These are phyloP conservation scores for Fonsecaea pedrosoi DNA, from an alignment of 2,329 filamentous ascomycete genomes.

Conservation along the genomic window DNA sequence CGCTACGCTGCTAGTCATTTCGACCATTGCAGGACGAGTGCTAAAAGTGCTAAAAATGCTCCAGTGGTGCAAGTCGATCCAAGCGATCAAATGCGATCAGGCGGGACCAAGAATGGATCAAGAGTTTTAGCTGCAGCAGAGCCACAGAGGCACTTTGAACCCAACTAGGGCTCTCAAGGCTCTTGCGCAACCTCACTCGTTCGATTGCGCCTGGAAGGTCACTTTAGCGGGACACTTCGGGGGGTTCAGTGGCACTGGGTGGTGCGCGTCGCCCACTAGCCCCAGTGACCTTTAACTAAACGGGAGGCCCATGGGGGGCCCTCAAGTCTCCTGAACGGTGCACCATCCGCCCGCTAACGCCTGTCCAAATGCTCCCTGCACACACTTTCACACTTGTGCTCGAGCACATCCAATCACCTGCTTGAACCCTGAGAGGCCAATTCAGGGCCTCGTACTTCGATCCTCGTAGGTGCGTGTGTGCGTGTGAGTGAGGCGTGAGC, in stretches of 20 bases:
- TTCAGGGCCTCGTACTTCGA: background rate
- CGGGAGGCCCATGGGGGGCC: slow-evolving; percentile 7
- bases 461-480: background rate
- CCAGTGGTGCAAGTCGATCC: slow-evolving; percentile 16
- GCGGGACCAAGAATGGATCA: slow-evolving; percentile 18
- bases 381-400: background rate
- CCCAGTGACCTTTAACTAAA: slow-evolving; percentile 15
- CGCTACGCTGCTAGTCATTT: slow-evolving; percentile 9
- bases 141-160: background rate
- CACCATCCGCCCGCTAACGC: background rate
- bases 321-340: slow-evolving; percentile 1
- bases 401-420: background rate
- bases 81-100: slow-evolving; percentile 10
- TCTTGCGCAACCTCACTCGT: slow-evolving; percentile 17
- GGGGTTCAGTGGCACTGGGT: too few relatives aligned
- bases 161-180: background rate
- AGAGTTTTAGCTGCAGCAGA: slow-evolving; percentile 16
- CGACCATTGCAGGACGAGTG: slow-evolving; percentile 11
- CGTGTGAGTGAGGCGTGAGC: background rate
- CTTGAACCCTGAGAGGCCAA: background rate
- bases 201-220: slow-evolving; percentile 14
- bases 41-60: slow-evolving; percentile 23
- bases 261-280: background rate
- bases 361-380: background rate
- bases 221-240: slow-evolving; percentile 3